Evolutionary conservation across 192 early-diverging fungal genomes (phyloP).

Genomic region (Backusella westeae): DNA sequence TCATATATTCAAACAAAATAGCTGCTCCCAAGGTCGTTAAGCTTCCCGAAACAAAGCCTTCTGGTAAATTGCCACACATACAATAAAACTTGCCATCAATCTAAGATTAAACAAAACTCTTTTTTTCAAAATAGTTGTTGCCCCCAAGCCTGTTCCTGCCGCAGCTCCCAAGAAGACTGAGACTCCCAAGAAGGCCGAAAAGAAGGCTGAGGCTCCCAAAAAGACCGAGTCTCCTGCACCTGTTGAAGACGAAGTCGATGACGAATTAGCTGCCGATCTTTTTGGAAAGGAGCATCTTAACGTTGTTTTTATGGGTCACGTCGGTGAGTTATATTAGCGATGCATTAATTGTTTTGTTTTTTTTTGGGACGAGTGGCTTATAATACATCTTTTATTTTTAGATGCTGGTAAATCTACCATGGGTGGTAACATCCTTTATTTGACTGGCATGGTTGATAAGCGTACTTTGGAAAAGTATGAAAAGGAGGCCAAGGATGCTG

Average conservation of each 20-base stretch:
- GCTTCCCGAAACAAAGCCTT: slow-evolving; percentile 12
- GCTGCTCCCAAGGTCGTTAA: slow-evolving; percentile 13
- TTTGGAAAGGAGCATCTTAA: slow-evolving; percentile 94
- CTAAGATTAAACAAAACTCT: neutral
- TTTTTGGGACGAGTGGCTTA: neutral
- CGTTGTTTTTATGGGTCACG: slow-evolving; percentile 99
- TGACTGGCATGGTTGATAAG: slow-evolving; percentile 99
- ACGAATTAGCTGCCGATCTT: slow-evolving; percentile 62
- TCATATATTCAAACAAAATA: neutral
- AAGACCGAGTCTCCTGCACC: slow-evolving; percentile 16
- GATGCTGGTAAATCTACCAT: slow-evolving; percentile 98
- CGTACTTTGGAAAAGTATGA: slow-evolving; percentile 99
- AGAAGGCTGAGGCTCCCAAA: slow-evolving; percentile 28
- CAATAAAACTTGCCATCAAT: neutral
- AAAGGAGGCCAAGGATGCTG: slow-evolving; percentile 96
- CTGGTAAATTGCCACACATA: neutral
- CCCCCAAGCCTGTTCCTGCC: slow-evolving; percentile 25
- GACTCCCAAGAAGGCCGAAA: slow-evolving; percentile 20
- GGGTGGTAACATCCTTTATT: slow-evolving; percentile 93
- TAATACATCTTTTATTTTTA: slow-evolving; percentile 12
- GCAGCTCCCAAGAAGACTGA: slow-evolving; percentile 2
- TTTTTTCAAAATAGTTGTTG: slow-evolving; percentile 9
- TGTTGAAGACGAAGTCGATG: slow-evolving; percentile 51
- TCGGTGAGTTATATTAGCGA: slow-evolving; percentile 57
- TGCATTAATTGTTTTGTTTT: neutral